Base-by-base conservation (phyloP, 495 filamentous ascomycete species). In the Annulohypoxylon stygium region DNA sequence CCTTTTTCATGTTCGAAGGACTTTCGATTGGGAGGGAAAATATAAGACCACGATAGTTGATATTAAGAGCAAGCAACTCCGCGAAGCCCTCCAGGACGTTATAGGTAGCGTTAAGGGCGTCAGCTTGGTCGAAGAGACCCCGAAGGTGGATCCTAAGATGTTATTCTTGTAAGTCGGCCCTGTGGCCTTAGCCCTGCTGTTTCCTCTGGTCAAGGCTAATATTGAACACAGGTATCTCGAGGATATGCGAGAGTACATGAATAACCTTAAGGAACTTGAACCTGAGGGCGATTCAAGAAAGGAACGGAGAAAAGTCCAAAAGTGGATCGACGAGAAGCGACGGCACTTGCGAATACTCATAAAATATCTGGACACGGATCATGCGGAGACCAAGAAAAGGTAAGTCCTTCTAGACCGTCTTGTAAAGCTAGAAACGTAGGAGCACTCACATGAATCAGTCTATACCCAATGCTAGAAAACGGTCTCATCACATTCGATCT, bases 401-500 rank as follows among this genome's bases (percentile, higher is more conserved):
- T 81, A 33, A 48, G 71, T 37, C 20, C 4, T 11, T 9, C 23
- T 0, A 47, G 11, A 2, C 10, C 20, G 14, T 20, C 23, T 7
- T n/a, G 12, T 3, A 12, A 6, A 53, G 26, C n/a, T 33, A 9
- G 6, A 11, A 3, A 16, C 23, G n/a, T 8, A 7, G 3, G 45
- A 65, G 23, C 54, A 43, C 69, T 48, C 25, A 54, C 14, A 14
- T 10, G 14, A 23, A 53, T 37, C 60, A 93, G 90, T 9, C 86
- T 98, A 2, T 93, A 94, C 71, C 93, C 94, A 0, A 86, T 97
- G 75, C 85, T 97, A 14, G 90, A 94, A 66, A 90, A 91, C 58
- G 92, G 93, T 33, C 91, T 91, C 61, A 97, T 98, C 78, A 97
- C 94, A 4, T 98, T 94, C 67, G 94, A 97, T 65, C 87, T 97